Evolutionary conservation across 163 green algal species (phyloP).

Genomic region (Chlamydomonas reinhardtii): DNA sequence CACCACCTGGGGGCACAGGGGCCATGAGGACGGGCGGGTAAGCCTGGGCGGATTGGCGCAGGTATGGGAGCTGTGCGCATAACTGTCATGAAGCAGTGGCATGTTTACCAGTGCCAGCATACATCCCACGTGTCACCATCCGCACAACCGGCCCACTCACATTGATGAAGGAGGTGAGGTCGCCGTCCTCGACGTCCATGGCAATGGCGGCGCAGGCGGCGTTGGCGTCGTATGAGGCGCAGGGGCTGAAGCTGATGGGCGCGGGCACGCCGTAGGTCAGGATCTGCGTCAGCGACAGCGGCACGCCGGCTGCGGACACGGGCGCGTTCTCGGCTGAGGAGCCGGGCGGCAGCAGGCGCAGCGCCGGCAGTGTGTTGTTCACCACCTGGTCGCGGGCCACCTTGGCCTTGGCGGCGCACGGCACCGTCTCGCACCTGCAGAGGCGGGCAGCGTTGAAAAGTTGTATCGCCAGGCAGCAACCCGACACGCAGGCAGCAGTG

Average conservation of each 20-base stretch:
- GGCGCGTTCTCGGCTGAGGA: conserved; percentile 7
- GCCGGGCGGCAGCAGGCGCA: conserved; percentile 29
- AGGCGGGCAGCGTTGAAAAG: too few relatives aligned
- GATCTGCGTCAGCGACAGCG: conserved; percentile 30
- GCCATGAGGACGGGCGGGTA: neutral
- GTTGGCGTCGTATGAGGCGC: neutral
- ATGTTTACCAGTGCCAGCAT: too few relatives aligned
- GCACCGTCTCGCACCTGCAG: conserved; percentile 13
- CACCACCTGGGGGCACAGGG: neutral
- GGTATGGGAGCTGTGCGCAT: too few relatives aligned
- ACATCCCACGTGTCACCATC: too few relatives aligned
- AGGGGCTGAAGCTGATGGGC: conserved; percentile 39
- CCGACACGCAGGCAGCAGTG: too few relatives aligned
- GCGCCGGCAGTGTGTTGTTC: conserved; percentile 13
- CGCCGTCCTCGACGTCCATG: conserved; percentile 52
- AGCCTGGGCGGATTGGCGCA: too few relatives aligned
- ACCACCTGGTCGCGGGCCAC: neutral
- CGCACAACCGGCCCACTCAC: neutral
- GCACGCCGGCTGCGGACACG: neutral
- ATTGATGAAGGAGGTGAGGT: conserved; percentile 43
- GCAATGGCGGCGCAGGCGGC: conserved; percentile 36
- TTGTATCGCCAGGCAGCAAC: too few relatives aligned
- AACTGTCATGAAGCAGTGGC: too few relatives aligned
- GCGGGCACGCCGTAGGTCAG: conserved; percentile 22
- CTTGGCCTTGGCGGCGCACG: neutral